A percentile compares a stretch with the other conserved stretches of the same genome.
These are phyloP conservation scores for Salicornia ramosissima DNA, from an alignment of 148 eudicot species.

Conservation along the genomic window DNA sequence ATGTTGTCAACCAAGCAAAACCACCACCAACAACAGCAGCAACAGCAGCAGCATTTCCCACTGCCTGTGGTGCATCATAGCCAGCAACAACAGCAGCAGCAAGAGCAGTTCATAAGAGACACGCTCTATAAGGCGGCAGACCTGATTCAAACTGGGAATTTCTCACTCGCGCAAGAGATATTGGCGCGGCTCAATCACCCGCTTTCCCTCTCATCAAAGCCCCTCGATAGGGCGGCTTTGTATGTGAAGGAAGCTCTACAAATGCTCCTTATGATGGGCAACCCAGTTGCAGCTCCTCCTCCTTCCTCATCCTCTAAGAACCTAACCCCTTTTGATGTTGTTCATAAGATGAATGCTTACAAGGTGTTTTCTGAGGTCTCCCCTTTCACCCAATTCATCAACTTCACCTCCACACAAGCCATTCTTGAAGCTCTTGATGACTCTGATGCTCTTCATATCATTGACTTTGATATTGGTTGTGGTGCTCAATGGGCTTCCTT, in stretches of 20 bases:
- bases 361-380: constrained; percentile 86
- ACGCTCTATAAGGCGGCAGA: constrained; percentile 84
- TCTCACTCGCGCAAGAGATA: constrained; percentile 96
- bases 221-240: constrained; percentile 69
- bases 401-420: constrained; percentile 84
- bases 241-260: constrained; percentile 77
- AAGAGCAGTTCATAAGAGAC: constrained; percentile 59
- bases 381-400: constrained; percentile 67
- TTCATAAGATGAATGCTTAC: constrained; percentile 80
- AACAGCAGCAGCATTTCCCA: constrained; percentile 15
- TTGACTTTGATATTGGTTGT: constrained; percentile 88
- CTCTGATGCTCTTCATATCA: constrained; percentile 52
- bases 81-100: constrained; percentile 31
- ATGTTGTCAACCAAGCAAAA: constrained; percentile 25
- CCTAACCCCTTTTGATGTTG: constrained; percentile 59
- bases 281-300: constrained; percentile 33
- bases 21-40: constrained; percentile 17
- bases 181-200: constrained; percentile 99
- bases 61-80: constrained; percentile 2
- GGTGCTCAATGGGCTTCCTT: constrained; percentile 97
- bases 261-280: constrained; percentile 50
- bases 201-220: constrained; percentile 77
- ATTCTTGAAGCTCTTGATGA: constrained; percentile 71
- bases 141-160: constrained; percentile 65
- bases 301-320: constrained; percentile 17